Conservation (phyloP, 2,329 filamentous ascomycete genomes). For the Hypoxylon sp. region DNA sequence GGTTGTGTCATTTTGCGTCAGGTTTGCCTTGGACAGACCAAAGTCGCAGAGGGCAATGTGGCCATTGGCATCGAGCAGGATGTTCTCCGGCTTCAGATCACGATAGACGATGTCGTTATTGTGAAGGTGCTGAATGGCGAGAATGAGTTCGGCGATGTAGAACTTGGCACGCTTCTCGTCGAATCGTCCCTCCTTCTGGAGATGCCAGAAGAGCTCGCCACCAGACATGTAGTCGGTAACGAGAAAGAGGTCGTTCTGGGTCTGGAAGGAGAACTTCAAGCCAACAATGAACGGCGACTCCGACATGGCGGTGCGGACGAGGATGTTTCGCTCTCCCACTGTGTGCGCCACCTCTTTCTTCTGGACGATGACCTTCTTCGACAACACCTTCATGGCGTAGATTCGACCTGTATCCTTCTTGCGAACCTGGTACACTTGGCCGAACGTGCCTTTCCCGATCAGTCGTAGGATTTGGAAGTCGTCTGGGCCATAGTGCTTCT, state of each 20-base stretch:
- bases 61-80: conserved; percentile 93
- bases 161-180: conserved; percentile 96
- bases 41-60: conserved; percentile 99
- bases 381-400: conserved; percentile 99
- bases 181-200: conserved; percentile 96
- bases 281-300: conserved; percentile 98
- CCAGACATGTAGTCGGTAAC: conserved; percentile 99
- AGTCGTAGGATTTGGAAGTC: conserved; percentile 96
- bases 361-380: conserved; percentile 99
- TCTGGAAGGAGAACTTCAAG: conserved; percentile 98
- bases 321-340: conserved; percentile 93
- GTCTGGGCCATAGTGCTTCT: conserved; percentile 90
- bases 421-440: conserved; percentile 96
- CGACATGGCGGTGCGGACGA: conserved; percentile 93
- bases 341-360: conserved; percentile 99
- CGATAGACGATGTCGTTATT: conserved; percentile 98
- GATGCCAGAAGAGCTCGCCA: conserved; percentile 97
- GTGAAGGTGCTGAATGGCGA: conserved; percentile 94
- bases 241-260: conserved; percentile 94
- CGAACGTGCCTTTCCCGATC: conserved; percentile 97
- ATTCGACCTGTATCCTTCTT: conserved; percentile 97
- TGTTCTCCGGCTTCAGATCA: conserved; percentile 97
- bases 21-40: conserved; percentile 94
- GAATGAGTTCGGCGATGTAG: conserved; percentile 96
- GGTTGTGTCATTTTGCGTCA: conserved; percentile 96